These are phyloP conservation scores for Fusarium bulbicola DNA, from an alignment of 2,329 filamentous ascomycete genomes.

Conservation along the genomic window DNA sequence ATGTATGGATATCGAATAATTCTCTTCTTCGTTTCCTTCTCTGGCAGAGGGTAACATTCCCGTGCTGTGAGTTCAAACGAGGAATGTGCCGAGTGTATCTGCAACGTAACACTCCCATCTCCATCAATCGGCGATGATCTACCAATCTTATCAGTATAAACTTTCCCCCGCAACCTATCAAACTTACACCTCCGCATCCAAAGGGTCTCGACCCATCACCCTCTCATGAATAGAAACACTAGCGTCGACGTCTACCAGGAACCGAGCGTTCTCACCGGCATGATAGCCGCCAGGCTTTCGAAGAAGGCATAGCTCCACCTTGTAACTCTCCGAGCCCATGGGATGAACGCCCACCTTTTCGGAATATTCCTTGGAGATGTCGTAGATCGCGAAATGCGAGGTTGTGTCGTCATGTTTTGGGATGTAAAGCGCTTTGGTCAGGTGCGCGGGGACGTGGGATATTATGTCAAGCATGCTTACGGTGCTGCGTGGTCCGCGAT, in stretches of 20 bases:
- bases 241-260: neutral
- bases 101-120: neutral
- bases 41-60: neutral
- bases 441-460: neutral
- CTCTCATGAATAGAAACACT: neutral
- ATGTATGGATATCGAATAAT: neutral
- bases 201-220: neutral
- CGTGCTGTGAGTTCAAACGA: neutral
- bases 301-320: constrained; percentile 7
- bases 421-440: constrained; percentile 6
- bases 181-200: constrained; percentile 16
- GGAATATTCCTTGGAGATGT: neutral
- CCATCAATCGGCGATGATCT: neutral
- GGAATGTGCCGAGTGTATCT: neutral
- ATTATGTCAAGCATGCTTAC: neutral
- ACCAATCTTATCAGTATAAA: neutral
- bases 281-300: constrained; percentile 8
- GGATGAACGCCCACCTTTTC: neutral
- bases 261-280: neutral
- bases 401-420: neutral
- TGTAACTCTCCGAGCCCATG: constrained; percentile 7
- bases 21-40: neutral
- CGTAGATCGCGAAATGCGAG: neutral
- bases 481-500: neutral
- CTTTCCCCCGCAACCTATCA: rapidly evolving